Evolutionary conservation across 768 basidiomycete genomes (phyloP), one percentile per base, ranked within the genome.

Genomic region (Russula virescens): DNA sequence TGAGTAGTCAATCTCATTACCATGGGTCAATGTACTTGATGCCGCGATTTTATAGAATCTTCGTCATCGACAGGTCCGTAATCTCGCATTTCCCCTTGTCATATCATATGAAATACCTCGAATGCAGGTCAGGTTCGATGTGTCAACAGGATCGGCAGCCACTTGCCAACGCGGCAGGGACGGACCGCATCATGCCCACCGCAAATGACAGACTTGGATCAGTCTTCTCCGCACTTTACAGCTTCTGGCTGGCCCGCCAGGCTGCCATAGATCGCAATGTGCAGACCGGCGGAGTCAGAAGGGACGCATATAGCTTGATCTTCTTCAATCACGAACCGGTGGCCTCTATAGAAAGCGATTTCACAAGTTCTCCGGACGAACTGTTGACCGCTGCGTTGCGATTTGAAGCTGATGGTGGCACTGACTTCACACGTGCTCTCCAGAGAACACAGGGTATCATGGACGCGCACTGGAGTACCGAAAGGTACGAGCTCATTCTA

Each of bases 271-370:
- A 61, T 21, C 55, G 62, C 28, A 71, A 55, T 3, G 59, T 48
- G 18, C 71, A 73, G 40, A 67, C 59, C 2, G 70, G 69, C 10
- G 69, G 67, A 0, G 57, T 52, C 18, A 77, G 81, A 23, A 71
- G 77, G 40, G 85, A 86, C 62, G 74, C 85, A 0, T 86, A 86
- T 63, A 83, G 80, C 10, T 75, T 86, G 51, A 60, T 84, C n/a
- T 66, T 83, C 34, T 85, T 85, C 65, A 69, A 80, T 55, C 57
- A 71, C 16, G 10, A 8, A 0, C 60, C 72, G 0, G 38, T 49
- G 11, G 64, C 49, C 5, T 71, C 71, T 5, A 61, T 83, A 40
- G 66, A 69, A 46, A 80, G 83, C 60, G 81, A 86, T 61, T 79
- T 80, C 48, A 55, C 69, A 1, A 78, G 79, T 53, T 70, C 76